Conservation (phyloP, 805 yeast genomes). For the Monosporozyma aerobia region DNA sequence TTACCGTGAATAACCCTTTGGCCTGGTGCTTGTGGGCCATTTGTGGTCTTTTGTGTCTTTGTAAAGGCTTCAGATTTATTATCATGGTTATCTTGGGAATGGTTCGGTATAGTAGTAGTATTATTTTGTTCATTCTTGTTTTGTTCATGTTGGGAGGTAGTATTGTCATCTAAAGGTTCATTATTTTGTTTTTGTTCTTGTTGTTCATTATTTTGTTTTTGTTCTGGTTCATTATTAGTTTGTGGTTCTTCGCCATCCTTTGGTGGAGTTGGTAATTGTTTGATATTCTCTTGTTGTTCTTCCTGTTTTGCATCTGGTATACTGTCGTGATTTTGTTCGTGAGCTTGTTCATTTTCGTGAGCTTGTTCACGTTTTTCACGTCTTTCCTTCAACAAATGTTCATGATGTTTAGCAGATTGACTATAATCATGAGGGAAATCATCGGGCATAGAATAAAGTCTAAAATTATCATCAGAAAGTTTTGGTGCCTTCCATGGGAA, state of each 20-base stretch:
- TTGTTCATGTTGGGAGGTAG: not conserved
- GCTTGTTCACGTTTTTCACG: conserved; percentile 13
- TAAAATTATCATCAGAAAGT: conserved; percentile 58
- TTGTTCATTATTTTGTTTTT: conserved; percentile 1
- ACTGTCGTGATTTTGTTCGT: not conserved
- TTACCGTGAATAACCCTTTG: conserved; percentile 25
- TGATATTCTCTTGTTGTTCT: not conserved
- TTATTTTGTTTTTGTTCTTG: conserved; percentile 1
- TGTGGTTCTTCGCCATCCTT: conserved; percentile 3
- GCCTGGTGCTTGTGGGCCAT: conserved; percentile 9
- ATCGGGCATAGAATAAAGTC: conserved; percentile 54
- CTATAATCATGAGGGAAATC: conserved; percentile 70
- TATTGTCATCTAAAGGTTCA: conserved; percentile 1
- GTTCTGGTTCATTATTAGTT: conserved; percentile 1
- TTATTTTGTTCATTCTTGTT: not conserved
- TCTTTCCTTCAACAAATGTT: conserved; percentile 46
- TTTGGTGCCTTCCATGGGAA: conserved; percentile 82
- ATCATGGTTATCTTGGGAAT: conserved; percentile 5
- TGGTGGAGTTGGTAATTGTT: conserved; percentile 5
- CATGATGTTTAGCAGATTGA: conserved; percentile 65
- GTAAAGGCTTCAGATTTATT: conserved; percentile 13
- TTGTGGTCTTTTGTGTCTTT: conserved; percentile 4
- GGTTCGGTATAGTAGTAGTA: not conserved
- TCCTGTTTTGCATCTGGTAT: not conserved
- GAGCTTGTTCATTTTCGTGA: not conserved